Evolutionary conservation across 2,329 filamentous ascomycete species (phyloP).

Genomic region (Fusarium albosuccineum): DNA sequence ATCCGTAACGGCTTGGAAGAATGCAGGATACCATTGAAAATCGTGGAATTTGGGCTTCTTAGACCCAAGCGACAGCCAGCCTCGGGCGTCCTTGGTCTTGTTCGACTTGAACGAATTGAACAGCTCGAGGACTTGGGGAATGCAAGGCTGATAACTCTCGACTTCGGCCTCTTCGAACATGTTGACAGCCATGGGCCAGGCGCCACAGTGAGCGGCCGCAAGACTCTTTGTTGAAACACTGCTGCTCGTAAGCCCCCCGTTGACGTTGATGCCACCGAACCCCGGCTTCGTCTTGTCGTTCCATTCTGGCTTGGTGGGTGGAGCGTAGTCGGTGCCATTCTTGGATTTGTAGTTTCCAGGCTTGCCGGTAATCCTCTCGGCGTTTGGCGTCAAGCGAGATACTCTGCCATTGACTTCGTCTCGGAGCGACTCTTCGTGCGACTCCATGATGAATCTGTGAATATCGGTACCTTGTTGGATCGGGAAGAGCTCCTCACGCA

Average conservation of each 20-base stretch:
- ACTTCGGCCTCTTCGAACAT: conserved; percentile 57
- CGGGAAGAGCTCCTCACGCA: conserved; percentile 60
- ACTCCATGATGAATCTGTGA: conserved; percentile 50
- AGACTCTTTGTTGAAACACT: conserved; percentile 61
- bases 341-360: conserved; percentile 28
- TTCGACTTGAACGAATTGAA: conserved; percentile 47
- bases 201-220: conserved; percentile 57
- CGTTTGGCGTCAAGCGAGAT: conserved; percentile 46
- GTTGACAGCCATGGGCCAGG: conserved; percentile 56
- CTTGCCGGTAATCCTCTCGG: conserved; percentile 40
- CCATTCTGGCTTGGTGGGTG: conserved; percentile 44
- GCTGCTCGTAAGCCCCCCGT: conserved; percentile 55
- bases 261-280: conserved; percentile 56
- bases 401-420: conserved; percentile 46
- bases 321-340: conserved; percentile 45
- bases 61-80: conserved; percentile 20
- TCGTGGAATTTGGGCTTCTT: conserved; percentile 40
- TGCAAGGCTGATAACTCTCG: conserved; percentile 59
- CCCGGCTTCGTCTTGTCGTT: conserved; percentile 27
- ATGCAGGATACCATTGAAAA: conserved; percentile 48
- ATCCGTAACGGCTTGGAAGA: conserved; percentile 52
- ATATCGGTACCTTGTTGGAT: conserved; percentile 56
- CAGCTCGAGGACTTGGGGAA: conserved; percentile 55
- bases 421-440: conserved; percentile 48
- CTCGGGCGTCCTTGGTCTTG: conserved; percentile 12